Base-by-base conservation (phyloP, 805 yeast genomes). In the Starmerella tilneyi region DNA sequence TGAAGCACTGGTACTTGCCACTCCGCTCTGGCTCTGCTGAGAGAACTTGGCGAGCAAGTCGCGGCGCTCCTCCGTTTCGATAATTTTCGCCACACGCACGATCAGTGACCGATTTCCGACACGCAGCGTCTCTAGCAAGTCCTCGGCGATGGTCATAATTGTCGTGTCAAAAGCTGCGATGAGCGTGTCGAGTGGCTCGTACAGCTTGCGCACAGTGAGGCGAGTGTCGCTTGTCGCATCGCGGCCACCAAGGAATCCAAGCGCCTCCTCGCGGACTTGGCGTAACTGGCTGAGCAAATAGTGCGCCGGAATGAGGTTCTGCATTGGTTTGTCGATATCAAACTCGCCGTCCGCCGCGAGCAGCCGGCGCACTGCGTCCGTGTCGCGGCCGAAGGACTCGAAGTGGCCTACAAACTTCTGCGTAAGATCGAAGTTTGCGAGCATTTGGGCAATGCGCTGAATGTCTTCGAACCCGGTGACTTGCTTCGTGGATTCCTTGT, bases 1-100 rank as follows among this genome's bases (percentile, higher is more conserved):
- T 33, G 27, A 8, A 8, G 27, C 27, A 24, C 29, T 30, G 26
- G 26, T 22, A 12, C 11, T 20, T 24, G 30, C 20, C 17, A 19
- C 16, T 5, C 27, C 34, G 21, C 24, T 22, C 15, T 21, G 29
- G 38, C 38, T 22, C 79, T 38, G 32, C 31, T 43, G 46, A 7
- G 67, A 20, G 68, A 68, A 22, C 59, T 50, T 62, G 59, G 36
- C 64, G 42, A 79, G 77, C 49, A 78, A 61, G 57, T 92, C 98
- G 57, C 84, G 85, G 23, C 73, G 68, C 52, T 81, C 84, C 62
- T 92, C 98, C 51, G 67, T 71, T 51, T 86, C 94, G 34, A 92
- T 69, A 15, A 92, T 74, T 52, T 84, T 82, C 33, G 85, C 78
- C 38, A 82, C 60, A 43, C 88, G 76, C 29, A 79, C 78, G 1